Conservation (phyloP, 1,284 basidiomycete species). For the Rhodotorula sp. region DNA sequence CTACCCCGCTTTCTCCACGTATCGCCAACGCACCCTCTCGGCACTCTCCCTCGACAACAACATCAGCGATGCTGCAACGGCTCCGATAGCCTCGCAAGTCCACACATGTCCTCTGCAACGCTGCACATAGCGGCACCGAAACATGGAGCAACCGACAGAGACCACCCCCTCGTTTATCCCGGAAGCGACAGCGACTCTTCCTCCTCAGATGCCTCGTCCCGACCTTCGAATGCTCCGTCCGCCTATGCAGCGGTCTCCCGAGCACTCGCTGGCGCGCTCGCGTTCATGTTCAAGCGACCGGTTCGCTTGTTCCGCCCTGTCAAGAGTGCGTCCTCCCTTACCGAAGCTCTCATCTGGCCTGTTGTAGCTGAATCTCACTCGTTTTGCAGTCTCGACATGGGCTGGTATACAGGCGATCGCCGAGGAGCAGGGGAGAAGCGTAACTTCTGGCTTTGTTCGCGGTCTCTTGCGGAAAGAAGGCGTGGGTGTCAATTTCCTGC, state of each 20-base stretch:
- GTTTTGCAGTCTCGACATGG: constrained; percentile 43
- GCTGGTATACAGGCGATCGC: constrained; percentile 49
- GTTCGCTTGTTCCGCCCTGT: constrained; percentile 49
- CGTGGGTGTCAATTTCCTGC: constrained; percentile 40
- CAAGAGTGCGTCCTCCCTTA: constrained; percentile 39
- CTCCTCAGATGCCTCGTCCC: constrained; percentile 4
- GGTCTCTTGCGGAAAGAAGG: constrained; percentile 45
- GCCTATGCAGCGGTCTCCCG: constrained; percentile 31
- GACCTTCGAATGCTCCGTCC: constrained; percentile 6
- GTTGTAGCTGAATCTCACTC: background rate
- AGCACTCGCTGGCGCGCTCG: constrained; percentile 47
- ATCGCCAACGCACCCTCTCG: background rate
- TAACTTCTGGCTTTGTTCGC: constrained; percentile 47
- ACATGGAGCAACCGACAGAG: background rate
- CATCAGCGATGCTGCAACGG: background rate
- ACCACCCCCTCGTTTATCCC: background rate
- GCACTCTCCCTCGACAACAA: background rate
- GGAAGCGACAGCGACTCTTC: background rate
- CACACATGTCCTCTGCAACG: background rate
- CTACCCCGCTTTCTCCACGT: background rate
- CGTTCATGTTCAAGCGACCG: constrained; percentile 50
- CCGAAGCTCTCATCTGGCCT: background rate
- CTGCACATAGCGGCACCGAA: background rate
- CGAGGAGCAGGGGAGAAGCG: constrained; percentile 46
- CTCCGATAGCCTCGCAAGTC: background rate